Evolutionary conservation across 768 basidiomycete species (phyloP).

Genomic region (Hysterangium stoloniferum): DNA sequence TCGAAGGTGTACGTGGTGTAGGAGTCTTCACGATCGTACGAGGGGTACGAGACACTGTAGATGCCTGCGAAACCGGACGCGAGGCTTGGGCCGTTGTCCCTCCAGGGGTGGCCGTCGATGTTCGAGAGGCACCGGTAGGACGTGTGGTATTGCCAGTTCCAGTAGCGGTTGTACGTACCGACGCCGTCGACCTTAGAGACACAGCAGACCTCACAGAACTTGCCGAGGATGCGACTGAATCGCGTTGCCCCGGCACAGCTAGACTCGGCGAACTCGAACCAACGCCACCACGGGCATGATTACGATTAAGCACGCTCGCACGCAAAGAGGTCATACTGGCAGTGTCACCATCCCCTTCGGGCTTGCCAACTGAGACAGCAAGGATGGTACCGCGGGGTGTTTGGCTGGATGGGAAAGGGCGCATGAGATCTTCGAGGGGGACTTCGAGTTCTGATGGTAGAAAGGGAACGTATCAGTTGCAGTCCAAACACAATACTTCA

Average conservation of each 20-base stretch:
- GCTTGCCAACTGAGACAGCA: conserved; percentile 14
- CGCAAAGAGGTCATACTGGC: conserved; percentile 37
- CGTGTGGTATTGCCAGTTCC: conserved; percentile 13
- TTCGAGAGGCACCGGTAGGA: conserved; percentile 22
- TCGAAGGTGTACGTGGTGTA: conserved; percentile 3
- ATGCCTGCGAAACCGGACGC: conserved; percentile 19
- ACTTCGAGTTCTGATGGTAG: conserved; percentile 64
- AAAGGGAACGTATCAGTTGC: background rate
- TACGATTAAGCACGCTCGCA: conserved; percentile 33
- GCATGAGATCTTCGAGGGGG: conserved; percentile 62
- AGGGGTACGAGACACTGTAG: conserved; percentile 2
- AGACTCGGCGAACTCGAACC: conserved; percentile 1
- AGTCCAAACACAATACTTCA: conserved; percentile 1
- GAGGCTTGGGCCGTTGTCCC: conserved; percentile 23
- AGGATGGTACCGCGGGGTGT: conserved; percentile 16
- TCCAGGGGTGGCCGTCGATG: conserved; percentile 15
- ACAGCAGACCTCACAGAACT: conserved; percentile 38
- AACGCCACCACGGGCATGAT: conserved; percentile 16
- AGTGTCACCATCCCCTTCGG: conserved; percentile 31
- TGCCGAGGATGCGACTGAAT: conserved; percentile 22
- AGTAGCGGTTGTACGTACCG: background rate
- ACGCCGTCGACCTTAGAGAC: conserved; percentile 3
- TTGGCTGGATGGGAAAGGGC: conserved; percentile 30
- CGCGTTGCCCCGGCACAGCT: conserved; percentile 21
- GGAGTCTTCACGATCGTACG: background rate